Base-by-base conservation (phyloP, 176 grass and related monocot species). In the Areca catechu region DNA sequence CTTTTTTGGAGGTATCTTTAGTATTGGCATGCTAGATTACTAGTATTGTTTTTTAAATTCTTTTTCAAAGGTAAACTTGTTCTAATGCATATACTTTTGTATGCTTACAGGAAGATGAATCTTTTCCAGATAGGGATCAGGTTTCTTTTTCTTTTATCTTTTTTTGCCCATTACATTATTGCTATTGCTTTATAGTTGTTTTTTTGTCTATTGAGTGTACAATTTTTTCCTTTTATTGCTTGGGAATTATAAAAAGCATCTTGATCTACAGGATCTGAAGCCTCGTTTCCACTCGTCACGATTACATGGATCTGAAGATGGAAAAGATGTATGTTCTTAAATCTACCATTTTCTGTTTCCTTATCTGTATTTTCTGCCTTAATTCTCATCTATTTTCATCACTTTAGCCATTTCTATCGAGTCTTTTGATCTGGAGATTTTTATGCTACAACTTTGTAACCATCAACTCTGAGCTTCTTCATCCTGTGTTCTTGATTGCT, bases 211-310 rank as follows among this genome's bases (percentile, higher is more conserved):
- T 56, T 66, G 18, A 53, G 7, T 37, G 24, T 12, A 43, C 50
- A 30, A 14, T 19, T 30, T 23, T 65, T 16, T 64, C 15, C 51
- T 24, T 55, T 54, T 49, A 5, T 50, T 71, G 21, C 48, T 20
- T 24, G 57, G 37, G 49, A 79, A 21, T 74, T 54, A 79, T 56
- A 71, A 34, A n/a, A 70, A 43, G 34, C 22, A 23, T 75, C 67
- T 5, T 76, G 23, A 66, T 43, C 34, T 71, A 87, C 86, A 98
- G 93, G 93, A 98, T 83, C 64, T 98, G 69, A 98, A 92, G 78
- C 93, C 93, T 53, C 77, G 81, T 18, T 98, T 98, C 66, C 93
- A 98, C 82, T 80, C 87, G 7, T 98, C 93, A 78, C 83, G 86
- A 20, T 83, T 98, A 55, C 93, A 98, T 78, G 93, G 87, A 78